Base-by-base conservation (phyloP, 192 early-diverging fungal genomes). In the Phycomyces nitens region DNA sequence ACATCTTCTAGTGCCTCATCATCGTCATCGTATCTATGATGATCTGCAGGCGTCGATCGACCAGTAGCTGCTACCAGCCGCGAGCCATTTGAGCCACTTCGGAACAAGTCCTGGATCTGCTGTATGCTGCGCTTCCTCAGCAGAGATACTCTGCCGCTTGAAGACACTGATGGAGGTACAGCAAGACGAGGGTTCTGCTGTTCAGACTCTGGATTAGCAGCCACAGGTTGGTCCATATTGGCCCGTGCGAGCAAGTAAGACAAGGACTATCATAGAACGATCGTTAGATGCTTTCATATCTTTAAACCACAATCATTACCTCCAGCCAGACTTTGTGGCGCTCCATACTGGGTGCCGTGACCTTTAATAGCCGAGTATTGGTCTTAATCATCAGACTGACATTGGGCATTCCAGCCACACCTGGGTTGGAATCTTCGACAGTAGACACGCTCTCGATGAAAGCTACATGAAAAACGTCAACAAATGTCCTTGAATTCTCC, bases 261-360 rank as follows among this genome's bases (percentile, higher is more conserved):
- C n/a, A 69, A 49, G 56, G 59, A 41, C 67, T 69, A 34, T 5
- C 8, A 56, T 22, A 39, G 43, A 10, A 24, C 20, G 44, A 14
- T 9, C 3, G n/a, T 20, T 50, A 22, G 9, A 50, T 20, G 10
- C 21, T 16, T 50, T 10, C 10, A 2, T 50, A 50, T 3, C 2
- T 7, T 34, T 34, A 34, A 34, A 7, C 29, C 29, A 34, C 29
- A 34, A 7, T 54, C 27, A 27, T 12, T 77, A 81, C 88, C 76
- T 86, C 75, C 64, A 78, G 81, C 90, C 90, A 92, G 43, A 84
- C 66, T 27, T 89, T 88, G 61, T 92, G 90, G 42, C 84, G 81
- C 21, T 83, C 80, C 54, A 82, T 82, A 9, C 72, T 79, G 4
- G 76, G 78, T 10, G 90, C 90, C 53, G 79, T 89, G 69, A 92